Conservation (phyloP, 495 filamentous ascomycete genomes). For the Letharia lupina region DNA sequence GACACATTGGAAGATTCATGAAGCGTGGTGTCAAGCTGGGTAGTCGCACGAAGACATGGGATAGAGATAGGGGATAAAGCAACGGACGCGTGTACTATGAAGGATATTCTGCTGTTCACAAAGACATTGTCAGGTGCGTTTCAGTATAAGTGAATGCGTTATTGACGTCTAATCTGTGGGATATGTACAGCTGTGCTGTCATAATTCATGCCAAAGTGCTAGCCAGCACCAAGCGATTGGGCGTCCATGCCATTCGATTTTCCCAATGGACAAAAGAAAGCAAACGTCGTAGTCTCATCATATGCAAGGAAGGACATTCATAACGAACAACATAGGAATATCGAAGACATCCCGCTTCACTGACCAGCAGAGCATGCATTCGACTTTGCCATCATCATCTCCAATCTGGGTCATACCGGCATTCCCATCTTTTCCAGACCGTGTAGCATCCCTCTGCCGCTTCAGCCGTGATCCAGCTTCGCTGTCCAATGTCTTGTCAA, state of each 20-base stretch:
- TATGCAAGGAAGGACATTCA: slow-evolving; percentile 53
- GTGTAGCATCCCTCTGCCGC: slow-evolving; percentile 17
- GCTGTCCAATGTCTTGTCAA: slow-evolving; percentile 33
- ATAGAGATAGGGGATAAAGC: background rate
- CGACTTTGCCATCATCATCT: slow-evolving; percentile 81
- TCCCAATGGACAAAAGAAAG: background rate
- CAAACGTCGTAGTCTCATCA: slow-evolving; percentile 15
- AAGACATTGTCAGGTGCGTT: background rate
- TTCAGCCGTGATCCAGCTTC: slow-evolving; percentile 25
- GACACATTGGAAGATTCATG: background rate
- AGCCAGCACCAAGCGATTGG: background rate
- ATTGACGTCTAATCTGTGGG: background rate
- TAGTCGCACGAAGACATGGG: background rate
- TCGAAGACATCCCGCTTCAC: slow-evolving; percentile 96
- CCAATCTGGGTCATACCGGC: slow-evolving; percentile 53
- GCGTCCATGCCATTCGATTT: background rate
- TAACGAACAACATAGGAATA: slow-evolving; percentile 95
- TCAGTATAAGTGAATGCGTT: background rate
- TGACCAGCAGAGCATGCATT: slow-evolving; percentile 93
- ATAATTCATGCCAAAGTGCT: background rate
- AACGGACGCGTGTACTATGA: background rate
- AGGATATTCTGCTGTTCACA: background rate
- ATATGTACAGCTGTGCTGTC: slow-evolving; percentile 1
- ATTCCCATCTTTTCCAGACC: slow-evolving; percentile 47
- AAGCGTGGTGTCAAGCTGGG: background rate